Evolutionary conservation across 257 asterid genomes (phyloP).

Genomic region (Solanum medicagineum): DNA sequence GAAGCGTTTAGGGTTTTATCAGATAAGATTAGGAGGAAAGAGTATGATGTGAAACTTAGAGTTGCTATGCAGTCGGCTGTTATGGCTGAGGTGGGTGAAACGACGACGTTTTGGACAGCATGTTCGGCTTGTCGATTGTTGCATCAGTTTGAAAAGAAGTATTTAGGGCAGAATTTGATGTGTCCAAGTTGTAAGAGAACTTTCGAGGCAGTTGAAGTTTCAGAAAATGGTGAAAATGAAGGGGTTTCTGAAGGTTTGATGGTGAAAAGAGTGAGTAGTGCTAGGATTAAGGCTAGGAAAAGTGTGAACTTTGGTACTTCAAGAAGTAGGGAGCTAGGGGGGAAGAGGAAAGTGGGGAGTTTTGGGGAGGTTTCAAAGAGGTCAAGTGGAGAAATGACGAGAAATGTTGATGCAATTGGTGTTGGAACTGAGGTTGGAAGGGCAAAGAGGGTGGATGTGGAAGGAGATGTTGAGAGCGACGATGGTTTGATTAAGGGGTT

Average conservation of each 20-base stretch:
- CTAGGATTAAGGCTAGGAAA: conserved; percentile 40
- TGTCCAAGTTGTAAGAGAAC: conserved; percentile 64
- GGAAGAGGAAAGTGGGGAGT: conserved; percentile 13
- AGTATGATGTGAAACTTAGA: conserved; percentile 61
- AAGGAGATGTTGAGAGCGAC: conserved; percentile 1
- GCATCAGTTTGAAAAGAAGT: conserved; percentile 64
- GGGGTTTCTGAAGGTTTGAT: not conserved
- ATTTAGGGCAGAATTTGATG: conserved; percentile 61
- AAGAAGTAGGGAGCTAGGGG: not conserved
- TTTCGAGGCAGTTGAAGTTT: conserved; percentile 58
- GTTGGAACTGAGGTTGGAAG: conserved; percentile 5
- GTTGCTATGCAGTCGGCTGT: conserved; percentile 55
- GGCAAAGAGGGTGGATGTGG: not conserved
- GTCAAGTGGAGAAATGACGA: conserved; percentile 2
- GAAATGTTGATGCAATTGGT: conserved; percentile 7
- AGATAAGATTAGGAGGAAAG: conserved; percentile 63
- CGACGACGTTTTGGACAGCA: conserved; percentile 39
- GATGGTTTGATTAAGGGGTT: conserved; percentile 1
- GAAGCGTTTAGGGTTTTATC: conserved; percentile 69
- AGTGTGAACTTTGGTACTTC: conserved; percentile 3
- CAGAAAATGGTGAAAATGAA: conserved; percentile 3
- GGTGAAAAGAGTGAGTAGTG: conserved; percentile 30
- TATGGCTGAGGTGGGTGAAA: conserved; percentile 12
- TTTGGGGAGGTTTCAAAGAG: conserved; percentile 24
- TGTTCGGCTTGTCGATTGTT: conserved; percentile 52